Evolutionary conservation across 2,329 filamentous ascomycete genomes (phyloP), one percentile per base, ranked within the genome.

Genomic region (Aspergillus sp.): DNA sequence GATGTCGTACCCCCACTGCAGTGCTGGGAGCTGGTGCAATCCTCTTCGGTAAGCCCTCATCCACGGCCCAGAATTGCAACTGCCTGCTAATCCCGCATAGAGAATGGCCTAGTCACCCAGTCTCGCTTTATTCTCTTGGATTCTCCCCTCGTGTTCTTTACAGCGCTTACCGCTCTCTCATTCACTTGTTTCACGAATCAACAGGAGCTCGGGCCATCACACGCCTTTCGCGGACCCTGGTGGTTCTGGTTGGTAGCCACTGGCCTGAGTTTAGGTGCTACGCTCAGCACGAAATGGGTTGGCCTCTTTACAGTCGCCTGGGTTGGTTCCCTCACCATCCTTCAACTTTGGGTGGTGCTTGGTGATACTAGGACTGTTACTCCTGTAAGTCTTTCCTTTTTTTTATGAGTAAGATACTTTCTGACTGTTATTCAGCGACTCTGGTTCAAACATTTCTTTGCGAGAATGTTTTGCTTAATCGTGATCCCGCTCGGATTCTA

Each of bases 251-350:
- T 99, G 58, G 84, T 85, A 60, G 88, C 92, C 75, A 96, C 91
- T 49, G 95, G 95, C 70, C 81, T 99, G 48, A 91, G 90, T 43
- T 84, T 99, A 54, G 95, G 95, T 65, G 89, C 94, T 54, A 98
- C 95, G 7, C 87, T 89, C 64, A 98, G 94, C 81, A 93, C 98
- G 73, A 99, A 99, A 83, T 99, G 95, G 95, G 95, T 99, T 73
- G 95, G 95, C 54, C 84, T 99, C 56, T 98, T 99, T 83, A 99
- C 95, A 66, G 97, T 97, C 77, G 95, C 94, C 53, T 99, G 95
- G 95, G 92, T 99, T 68, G 95, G 95, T 65, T 87, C 85, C 78
- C 86, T 99, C 80, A 99, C 95, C 43, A 78, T 94, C 49, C 77
- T 99, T 50, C 95, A 99, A 82, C 86, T 99, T 61, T 99, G 95